Base-by-base conservation (phyloP, 257 asterid species). In the Cordia subcordata region DNA sequence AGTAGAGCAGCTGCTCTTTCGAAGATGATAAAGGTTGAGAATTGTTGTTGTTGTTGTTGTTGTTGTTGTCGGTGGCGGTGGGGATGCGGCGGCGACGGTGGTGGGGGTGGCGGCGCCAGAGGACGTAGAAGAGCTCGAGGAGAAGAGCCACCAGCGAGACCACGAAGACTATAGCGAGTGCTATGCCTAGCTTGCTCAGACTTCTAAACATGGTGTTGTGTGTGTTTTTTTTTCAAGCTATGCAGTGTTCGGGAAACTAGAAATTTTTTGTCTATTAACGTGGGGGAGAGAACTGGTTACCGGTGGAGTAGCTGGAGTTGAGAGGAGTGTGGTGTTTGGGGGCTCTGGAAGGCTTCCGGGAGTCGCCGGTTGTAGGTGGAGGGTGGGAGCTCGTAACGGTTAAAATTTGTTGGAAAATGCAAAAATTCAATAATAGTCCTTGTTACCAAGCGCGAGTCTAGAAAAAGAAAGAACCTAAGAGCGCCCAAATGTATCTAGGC, bases 101-200 rank as follows among this genome's bases (percentile, higher is more conserved):
- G 77, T 66, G 79, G 70, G 72, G 35, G n/a, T 81, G 82, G 76
- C 90, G 94, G 45, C 85, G 87, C 85, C 85, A 75, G 13, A 72
- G 40, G 13, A 76, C 69, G 60, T 77, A 79, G 53, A 79, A 53
- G 64, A 81, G 54, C 63, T 77, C 77, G 39, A 74, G 61, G 38
- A 79, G 18, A 55, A 86, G 77, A 18, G 80, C 75, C 32, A 57
- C 61, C 14, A 84, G 61, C 16, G 85, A 67, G 75, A 78, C 27
- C 0, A 64, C 74, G 55, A 86, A 83, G 39, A 86, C 44, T 46
- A 83, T 27, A 8, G 74, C 51, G 21, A 86, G 84, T 4, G 72
- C 71, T 0, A 58, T 37, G n/a, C 79, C 87, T 17, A 79, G 65
- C 56, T 75, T 68, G 79, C 77, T 86, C 10, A 76, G 37, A 13